Conservation (phyloP, 176 grass and related monocot genomes). For the Oryza glumipatula region DNA sequence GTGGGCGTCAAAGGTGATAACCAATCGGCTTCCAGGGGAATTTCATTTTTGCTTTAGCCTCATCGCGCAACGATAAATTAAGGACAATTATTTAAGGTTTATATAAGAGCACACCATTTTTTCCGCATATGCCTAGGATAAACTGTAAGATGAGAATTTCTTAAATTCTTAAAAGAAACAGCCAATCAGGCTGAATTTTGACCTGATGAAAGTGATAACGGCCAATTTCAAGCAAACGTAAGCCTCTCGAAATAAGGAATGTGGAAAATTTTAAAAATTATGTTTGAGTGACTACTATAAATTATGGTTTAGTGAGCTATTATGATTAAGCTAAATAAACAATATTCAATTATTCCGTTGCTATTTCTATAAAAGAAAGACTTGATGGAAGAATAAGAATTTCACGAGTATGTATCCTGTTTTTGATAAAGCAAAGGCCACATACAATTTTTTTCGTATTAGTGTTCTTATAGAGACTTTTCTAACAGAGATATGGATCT, state of each 20-base stretch:
- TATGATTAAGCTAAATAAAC: no score
- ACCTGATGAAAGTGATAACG: background rate
- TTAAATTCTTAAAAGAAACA: background rate
- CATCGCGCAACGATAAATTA: background rate
- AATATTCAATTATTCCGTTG: background rate
- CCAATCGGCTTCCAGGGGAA: constrained; percentile 28
- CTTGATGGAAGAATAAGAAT: background rate
- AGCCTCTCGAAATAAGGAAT: background rate
- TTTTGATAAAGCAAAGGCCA: background rate
- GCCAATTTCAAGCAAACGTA: background rate
- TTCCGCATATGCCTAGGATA: constrained; percentile 37
- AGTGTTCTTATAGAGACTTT: background rate
- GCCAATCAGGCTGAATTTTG: background rate
- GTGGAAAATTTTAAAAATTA: background rate
- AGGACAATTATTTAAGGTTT: background rate
- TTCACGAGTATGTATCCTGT: background rate
- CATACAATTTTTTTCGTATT: background rate
- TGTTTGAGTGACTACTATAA: background rate
- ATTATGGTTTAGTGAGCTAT: background rate
- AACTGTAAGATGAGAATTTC: background rate
- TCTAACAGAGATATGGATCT: background rate
- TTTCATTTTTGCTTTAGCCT: constrained; percentile 18
- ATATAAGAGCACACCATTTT: background rate
- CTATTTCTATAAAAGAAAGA: background rate
- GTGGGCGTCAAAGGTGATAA: background rate